Evolutionary conservation across 345 rosid species (phyloP).

Genomic region (Eucalyptus paniculata): DNA sequence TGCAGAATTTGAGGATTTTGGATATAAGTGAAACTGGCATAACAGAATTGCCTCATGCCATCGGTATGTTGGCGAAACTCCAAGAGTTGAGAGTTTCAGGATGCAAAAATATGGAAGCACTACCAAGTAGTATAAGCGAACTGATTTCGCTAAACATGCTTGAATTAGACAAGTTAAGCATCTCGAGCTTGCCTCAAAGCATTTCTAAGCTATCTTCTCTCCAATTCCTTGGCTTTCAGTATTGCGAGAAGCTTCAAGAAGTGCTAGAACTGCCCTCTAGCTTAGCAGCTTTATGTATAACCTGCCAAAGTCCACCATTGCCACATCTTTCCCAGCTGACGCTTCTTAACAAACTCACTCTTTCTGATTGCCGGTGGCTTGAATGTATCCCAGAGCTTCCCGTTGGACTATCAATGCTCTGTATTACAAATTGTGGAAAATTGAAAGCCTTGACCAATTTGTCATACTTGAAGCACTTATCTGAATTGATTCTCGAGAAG

Average conservation of each 20-base stretch:
- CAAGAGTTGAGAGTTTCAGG: too few relatives aligned
- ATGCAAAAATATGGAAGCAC: fast-evolving
- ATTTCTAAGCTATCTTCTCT: background rate
- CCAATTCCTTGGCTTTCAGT: background rate
- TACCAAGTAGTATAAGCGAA: background rate
- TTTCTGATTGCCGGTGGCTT: background rate
- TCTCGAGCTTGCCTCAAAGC: background rate
- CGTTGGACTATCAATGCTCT: background rate
- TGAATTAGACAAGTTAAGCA: too few relatives aligned
- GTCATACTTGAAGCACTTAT: background rate
- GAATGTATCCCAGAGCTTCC: background rate
- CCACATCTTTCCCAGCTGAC: background rate
- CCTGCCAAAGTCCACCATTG: fast-evolving
- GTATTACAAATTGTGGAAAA: background rate
- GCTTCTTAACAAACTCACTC: background rate
- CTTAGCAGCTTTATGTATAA: background rate
- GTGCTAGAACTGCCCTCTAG: background rate
- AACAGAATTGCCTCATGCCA: background rate
- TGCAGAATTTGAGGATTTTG: background rate
- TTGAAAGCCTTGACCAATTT: background rate
- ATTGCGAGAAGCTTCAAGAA: background rate
- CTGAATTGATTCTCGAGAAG: background rate
- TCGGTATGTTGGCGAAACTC: too few relatives aligned
- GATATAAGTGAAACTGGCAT: fast-evolving
- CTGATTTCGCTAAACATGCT: background rate